Percentiles rank a stretch among this genome's conserved stretches.
phyloP scores from a whole-genome alignment of 208 protist species.

The Wallacemonas sp. region DNA sequence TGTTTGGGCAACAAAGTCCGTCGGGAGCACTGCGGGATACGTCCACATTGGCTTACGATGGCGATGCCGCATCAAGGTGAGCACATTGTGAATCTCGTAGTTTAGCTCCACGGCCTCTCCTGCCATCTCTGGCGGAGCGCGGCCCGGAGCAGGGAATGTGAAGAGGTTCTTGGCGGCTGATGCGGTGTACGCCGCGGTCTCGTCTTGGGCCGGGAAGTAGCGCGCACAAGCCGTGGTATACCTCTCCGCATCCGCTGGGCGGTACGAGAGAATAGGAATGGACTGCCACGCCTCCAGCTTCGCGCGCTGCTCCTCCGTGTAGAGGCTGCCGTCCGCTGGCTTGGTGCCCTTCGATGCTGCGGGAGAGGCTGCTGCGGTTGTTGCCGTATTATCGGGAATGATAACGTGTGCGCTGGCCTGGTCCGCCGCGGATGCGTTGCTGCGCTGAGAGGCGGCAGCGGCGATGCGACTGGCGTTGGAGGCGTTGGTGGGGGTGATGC shows the following conservation, averaged over 20 bases:
- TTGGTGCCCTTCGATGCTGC: constrained; percentile 5
- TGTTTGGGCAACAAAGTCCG: constrained; percentile 32
- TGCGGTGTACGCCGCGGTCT: not conserved
- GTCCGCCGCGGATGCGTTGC: not conserved
- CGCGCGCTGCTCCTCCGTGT: constrained; percentile 26
- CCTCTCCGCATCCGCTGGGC: constrained; percentile 23
- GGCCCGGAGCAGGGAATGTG: not conserved
- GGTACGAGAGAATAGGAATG: constrained; percentile 27
- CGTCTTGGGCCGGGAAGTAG: constrained; percentile 7
- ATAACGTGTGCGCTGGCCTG: not conserved
- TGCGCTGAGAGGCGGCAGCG: not conserved
- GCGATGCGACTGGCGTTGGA: not conserved
- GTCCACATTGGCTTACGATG: constrained; percentile 33
- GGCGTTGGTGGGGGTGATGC: constrained; percentile 9
- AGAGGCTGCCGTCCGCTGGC: constrained; percentile 14
- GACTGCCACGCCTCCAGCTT: constrained; percentile 32
- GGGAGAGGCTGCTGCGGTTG: not conserved
- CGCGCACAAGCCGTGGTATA: constrained; percentile 14
- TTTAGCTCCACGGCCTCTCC: constrained; percentile 61
- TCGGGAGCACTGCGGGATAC: constrained; percentile 48
- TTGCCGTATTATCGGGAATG: constrained; percentile 2
- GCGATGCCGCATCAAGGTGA: constrained; percentile 45
- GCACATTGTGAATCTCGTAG: constrained; percentile 52
- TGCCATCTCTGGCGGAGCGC: constrained; percentile 33
- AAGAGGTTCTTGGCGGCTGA: constrained; percentile 10